Percentiles rank a stretch among this genome's conserved stretches.
phyloP scores from a whole-genome alignment of 2,329 filamentous ascomycete genomes.

The Aspergillus sp. region DNA sequence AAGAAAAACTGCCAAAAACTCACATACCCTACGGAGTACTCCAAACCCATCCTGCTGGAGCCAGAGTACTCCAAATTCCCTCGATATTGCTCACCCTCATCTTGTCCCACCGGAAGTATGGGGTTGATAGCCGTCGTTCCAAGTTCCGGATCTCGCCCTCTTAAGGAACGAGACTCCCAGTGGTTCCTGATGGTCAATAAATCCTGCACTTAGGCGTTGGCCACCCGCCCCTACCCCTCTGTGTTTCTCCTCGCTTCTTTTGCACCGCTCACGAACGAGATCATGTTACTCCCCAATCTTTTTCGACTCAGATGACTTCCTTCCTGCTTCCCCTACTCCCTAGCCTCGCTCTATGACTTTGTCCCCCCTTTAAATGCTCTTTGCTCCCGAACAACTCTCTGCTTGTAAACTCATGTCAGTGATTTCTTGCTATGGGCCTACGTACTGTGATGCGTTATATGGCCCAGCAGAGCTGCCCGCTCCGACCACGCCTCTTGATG shows the following conservation, averaged over 20 bases:
- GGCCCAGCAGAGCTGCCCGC: background rate
- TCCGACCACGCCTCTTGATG: background rate
- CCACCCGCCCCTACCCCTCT: slow-evolving; percentile 8
- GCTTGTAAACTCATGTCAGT: background rate
- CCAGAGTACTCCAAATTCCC: background rate
- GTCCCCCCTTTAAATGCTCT: background rate
- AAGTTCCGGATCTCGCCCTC: background rate
- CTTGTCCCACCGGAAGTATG: background rate
- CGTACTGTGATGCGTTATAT: background rate
- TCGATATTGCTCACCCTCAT: background rate
- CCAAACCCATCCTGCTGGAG: background rate
- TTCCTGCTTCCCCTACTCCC: slow-evolving; percentile 9
- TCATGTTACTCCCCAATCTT: slow-evolving; percentile 8
- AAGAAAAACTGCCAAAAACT: slow-evolving; percentile 2
- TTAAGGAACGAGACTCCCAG: background rate
- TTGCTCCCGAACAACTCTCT: background rate
- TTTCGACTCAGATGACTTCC: slow-evolving; percentile 18
- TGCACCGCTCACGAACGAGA: slow-evolving; percentile 4
- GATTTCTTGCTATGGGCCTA: background rate
- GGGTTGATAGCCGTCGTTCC: background rate
- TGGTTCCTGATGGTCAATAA: background rate
- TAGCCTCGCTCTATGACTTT: slow-evolving; percentile 7
- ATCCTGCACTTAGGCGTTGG: background rate
- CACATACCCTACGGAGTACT: no score
- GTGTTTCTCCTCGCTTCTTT: slow-evolving; percentile 13